Evolutionary conservation across 768 basidiomycete genomes (phyloP).

Genomic region (Pisolithus tinctorius): DNA sequence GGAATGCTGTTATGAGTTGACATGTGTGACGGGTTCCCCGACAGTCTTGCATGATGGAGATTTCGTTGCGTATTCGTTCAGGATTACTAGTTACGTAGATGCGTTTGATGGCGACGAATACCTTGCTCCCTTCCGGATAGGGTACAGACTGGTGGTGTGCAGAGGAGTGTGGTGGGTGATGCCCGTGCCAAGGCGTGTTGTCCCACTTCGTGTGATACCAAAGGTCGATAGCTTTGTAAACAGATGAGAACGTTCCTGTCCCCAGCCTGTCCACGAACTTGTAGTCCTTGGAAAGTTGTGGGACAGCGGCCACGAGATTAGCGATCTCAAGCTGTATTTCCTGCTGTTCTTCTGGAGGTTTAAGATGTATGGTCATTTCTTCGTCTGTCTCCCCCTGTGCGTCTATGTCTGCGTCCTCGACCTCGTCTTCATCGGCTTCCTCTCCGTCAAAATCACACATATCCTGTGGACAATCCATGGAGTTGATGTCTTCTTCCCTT

Average conservation of each 20-base stretch:
- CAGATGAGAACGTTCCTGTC: slow-evolving; percentile 96
- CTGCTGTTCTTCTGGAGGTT: slow-evolving; percentile 57
- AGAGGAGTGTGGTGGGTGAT: slow-evolving; percentile 54
- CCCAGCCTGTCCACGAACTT: slow-evolving; percentile 84
- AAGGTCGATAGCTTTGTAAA: slow-evolving; percentile 94
- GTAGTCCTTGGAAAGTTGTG: slow-evolving; percentile 62
- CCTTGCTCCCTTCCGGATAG: slow-evolving; percentile 39
- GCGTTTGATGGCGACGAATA: slow-evolving; percentile 90
- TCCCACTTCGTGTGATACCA: slow-evolving; percentile 70
- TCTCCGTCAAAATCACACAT: slow-evolving; percentile 30
- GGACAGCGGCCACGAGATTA: slow-evolving; percentile 61
- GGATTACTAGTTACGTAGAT: slow-evolving; percentile 97
- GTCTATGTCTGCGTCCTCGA: slow-evolving; percentile 28
- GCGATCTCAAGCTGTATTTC: slow-evolving; percentile 76
- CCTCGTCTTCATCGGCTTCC: slow-evolving; percentile 7
- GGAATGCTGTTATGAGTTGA: slow-evolving; percentile 91
- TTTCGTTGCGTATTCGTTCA: slow-evolving; percentile 86
- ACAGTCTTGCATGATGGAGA: slow-evolving; percentile 81
- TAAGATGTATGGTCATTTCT: slow-evolving; percentile 50
- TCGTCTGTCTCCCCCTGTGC: slow-evolving; percentile 48
- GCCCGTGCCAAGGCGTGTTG: slow-evolving; percentile 66
- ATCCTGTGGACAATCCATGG: slow-evolving; percentile 32
- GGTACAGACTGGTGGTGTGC: slow-evolving; percentile 55
- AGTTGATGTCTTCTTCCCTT: slow-evolving; percentile 32
- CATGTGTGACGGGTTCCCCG: slow-evolving; percentile 83